Base-by-base conservation (phyloP, 208 protist genomes). In the Leishmania lainsoni region DNA sequence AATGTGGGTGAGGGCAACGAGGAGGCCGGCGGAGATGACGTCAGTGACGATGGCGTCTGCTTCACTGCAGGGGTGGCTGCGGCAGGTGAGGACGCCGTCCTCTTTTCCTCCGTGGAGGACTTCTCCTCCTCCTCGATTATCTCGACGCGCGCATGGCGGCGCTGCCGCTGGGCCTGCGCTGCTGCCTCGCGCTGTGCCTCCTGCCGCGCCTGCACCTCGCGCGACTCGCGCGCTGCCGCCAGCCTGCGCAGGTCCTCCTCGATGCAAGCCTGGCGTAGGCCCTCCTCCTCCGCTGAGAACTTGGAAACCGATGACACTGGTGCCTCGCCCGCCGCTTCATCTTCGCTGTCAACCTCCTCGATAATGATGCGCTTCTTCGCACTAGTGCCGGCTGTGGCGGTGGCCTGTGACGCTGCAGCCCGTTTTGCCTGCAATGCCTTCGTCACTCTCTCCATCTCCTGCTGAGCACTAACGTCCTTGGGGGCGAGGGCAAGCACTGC, bases 321-420 rank as follows among this genome's bases (percentile, higher is more conserved):
- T 10, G 66, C 45, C 16, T 75, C 80, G 0, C 79, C 75, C 6
- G 20, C 76, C 2, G 78, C 77, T 29, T 78, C 83, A 42, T 93
- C 93, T 51, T 97, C 94, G 76, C 93, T 91, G 70, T 95, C 92
- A 56, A 97, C 93, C 85, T 97, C 93, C 48, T 91, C 87, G 78
- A 98, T 97, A 42, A 93, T 80, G 87, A 96, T 93, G 65, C 91
- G 93, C 84, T 95, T 94, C 76, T 91, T 94, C 16, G 63, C 48
- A 17, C 71, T 29, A 6, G n/a, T 48, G 0, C 66, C 45, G 16
- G 77, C 51, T 16, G 90, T 86, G 51, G 71, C 56, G 0, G 76
- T 66, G 45, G 69, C 3, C 45, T 26, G 48, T 45, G 69, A 5
- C 39, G 45, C 73, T 6, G 68, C 77, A 48, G 73, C 78, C 29